Evolutionary conservation across 1,284 basidiomycete species (phyloP).

Genomic region (Cystobasidium pallidum): DNA sequence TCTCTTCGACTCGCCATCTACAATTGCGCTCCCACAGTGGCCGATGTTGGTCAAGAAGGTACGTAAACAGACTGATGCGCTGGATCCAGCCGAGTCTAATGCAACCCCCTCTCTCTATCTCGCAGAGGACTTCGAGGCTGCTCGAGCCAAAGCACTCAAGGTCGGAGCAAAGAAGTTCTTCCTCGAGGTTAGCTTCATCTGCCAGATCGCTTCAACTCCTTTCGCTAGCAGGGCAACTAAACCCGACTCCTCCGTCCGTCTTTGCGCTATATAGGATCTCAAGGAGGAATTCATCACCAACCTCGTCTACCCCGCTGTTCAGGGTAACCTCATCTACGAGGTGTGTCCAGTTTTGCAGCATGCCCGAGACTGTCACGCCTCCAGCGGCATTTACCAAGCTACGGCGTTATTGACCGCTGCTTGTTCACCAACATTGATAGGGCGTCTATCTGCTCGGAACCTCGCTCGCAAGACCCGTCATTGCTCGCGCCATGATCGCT

Average conservation of each 20-base stretch:
- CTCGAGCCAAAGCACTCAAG: constrained; percentile 83
- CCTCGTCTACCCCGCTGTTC: constrained; percentile 93
- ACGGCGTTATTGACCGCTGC: too few species aligned
- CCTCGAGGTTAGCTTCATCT: constrained; percentile 66
- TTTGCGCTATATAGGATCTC: constrained; percentile 68
- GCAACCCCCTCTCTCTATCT: not conserved
- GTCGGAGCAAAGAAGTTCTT: constrained; percentile 96
- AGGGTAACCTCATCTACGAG: constrained; percentile 99
- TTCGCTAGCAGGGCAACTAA: not conserved
- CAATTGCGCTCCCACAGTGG: not conserved
- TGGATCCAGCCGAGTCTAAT: constrained; percentile 28
- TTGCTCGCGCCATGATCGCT: constrained; percentile 98
- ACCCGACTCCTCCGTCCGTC: not conserved
- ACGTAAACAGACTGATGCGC: too few species aligned
- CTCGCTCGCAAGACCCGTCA: constrained; percentile 95
- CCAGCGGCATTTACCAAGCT: too few species aligned
- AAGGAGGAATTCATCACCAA: constrained; percentile 94
- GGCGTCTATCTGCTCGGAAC: constrained; percentile 98
- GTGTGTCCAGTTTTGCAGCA: constrained; percentile 59
- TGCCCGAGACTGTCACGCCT: too few species aligned
- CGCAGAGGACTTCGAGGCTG: constrained; percentile 97
- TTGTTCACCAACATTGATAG: constrained; percentile 57
- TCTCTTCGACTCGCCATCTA: not conserved
- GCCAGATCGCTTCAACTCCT: not conserved
- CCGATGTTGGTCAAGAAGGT: constrained; percentile 39